Percentiles rank a stretch among this genome's conserved stretches.
phyloP scores from a whole-genome alignment of 2,329 filamentous ascomycete species.

The Claviceps capensis region DNA sequence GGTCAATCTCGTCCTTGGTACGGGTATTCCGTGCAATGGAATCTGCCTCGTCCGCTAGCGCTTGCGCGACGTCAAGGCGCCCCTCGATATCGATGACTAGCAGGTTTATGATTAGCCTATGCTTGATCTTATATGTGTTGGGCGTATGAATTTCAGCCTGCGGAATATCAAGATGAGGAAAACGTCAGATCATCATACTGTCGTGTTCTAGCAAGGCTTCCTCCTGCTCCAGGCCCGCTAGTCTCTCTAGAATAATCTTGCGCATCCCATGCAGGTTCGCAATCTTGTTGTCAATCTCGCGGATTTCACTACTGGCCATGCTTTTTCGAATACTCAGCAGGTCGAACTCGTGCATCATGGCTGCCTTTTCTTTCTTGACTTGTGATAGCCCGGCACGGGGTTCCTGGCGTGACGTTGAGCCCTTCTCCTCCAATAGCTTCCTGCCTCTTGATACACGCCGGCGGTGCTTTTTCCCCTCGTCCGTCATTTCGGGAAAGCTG shows the following conservation, averaged over 20 bases:
- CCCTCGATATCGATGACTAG: conserved; percentile 49
- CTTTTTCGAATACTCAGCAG: conserved; percentile 89
- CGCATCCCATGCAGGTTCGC: conserved; percentile 87
- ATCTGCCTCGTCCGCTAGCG: conserved; percentile 44
- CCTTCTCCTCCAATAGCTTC: conserved; percentile 50
- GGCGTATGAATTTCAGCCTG: not conserved
- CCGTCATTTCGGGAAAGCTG: conserved; percentile 57
- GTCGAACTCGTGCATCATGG: conserved; percentile 73
- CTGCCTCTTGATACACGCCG: conserved; percentile 61
- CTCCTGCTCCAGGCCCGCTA: conserved; percentile 79
- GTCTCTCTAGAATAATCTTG: conserved; percentile 73
- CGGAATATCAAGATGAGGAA: not conserved
- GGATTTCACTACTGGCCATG: conserved; percentile 93
- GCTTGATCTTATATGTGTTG: too few relatives aligned
- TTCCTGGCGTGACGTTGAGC: conserved; percentile 36
- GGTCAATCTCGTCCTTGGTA: conserved; percentile 39
- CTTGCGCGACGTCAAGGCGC: conserved; percentile 47
- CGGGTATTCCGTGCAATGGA: conserved; percentile 38
- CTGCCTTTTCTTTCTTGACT: conserved; percentile 66
- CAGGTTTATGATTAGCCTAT: not conserved
- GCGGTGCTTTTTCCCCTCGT: conserved; percentile 57
- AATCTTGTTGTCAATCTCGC: conserved; percentile 94
- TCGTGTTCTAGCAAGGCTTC: conserved; percentile 85
- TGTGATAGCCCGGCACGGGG: conserved; percentile 55
- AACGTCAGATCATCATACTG: conserved; percentile 35